phyloP scores from a whole-genome alignment of 192 early-diverging fungal species.

The Diversispora epigaea region DNA sequence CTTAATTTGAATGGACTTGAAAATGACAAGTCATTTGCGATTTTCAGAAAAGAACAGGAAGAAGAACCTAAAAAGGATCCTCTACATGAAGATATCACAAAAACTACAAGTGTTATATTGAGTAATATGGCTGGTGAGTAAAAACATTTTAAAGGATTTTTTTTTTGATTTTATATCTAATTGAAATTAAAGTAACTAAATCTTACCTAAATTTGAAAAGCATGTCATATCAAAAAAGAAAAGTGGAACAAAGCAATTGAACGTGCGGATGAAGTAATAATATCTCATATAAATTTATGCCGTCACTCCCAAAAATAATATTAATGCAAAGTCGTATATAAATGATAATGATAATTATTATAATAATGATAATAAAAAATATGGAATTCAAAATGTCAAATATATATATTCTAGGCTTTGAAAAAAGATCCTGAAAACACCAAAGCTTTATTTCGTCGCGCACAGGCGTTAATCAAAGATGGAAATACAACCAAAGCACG shows the following conservation, averaged over 20 bases:
- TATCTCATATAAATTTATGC: background rate
- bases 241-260: constrained; percentile 42
- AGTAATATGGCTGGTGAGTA: constrained; percentile 40
- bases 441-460: constrained; percentile 47
- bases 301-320: background rate
- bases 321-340: too few relatives aligned
- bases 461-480: constrained; percentile 43
- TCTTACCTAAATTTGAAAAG: constrained; percentile 18
- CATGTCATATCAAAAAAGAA: constrained; percentile 41
- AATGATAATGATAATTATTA: too few relatives aligned
- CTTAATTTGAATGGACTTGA: constrained; percentile 41
- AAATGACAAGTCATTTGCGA: constrained; percentile 31
- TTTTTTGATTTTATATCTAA: background rate
- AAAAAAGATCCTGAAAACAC: constrained; percentile 42
- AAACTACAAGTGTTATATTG: constrained; percentile 13
- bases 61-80: constrained; percentile 23
- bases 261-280: constrained; percentile 30
- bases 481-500: constrained; percentile 43
- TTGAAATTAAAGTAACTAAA: background rate
- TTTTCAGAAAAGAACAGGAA: constrained; percentile 27
- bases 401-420: constrained; percentile 31
- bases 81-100: constrained; percentile 28
- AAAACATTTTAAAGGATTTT: constrained; percentile 6
- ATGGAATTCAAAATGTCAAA: too few relatives aligned
- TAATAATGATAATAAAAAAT: background rate